A percentile compares a stretch with the other conserved stretches of the same genome.
Conservation (phyloP, 768 basidiomycete species). For the Arthromyces matolae region DNA sequence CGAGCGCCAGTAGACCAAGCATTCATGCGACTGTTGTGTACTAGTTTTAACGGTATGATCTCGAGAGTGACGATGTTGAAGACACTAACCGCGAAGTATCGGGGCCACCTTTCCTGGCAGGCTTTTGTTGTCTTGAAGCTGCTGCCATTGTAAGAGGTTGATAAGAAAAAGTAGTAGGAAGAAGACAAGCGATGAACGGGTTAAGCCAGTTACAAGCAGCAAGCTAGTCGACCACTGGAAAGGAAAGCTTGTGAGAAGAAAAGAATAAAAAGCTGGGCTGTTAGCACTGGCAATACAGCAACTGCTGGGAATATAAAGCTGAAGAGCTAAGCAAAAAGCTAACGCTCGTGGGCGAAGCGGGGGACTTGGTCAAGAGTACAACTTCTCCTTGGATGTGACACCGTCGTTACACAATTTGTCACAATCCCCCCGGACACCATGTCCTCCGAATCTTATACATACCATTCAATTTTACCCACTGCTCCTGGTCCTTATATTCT, state of each 20-base stretch:
- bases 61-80: slow-evolving; percentile 6
- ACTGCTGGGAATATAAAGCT: slow-evolving; percentile 10
- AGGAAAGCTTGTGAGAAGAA: slow-evolving; percentile 12
- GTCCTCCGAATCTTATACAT: slow-evolving; percentile 62
- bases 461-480: slow-evolving; percentile 71
- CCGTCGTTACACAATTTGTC: slow-evolving; percentile 8
- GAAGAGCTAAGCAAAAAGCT: neutral
- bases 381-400: slow-evolving; percentile 9
- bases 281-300: neutral
- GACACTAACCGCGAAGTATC: slow-evolving; percentile 50
- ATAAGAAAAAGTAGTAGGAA: slow-evolving; percentile 17
- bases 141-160: slow-evolving; percentile 51
- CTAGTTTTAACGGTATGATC: slow-evolving; percentile 30
- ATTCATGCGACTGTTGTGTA: slow-evolving; percentile 30
- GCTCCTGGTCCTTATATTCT: slow-evolving; percentile 82
- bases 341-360: slow-evolving; percentile 2
- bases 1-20: slow-evolving; percentile 65
- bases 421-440: slow-evolving; percentile 9
- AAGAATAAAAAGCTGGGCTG: slow-evolving; percentile 6
- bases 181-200: slow-evolving; percentile 33
- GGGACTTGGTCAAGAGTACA: slow-evolving; percentile 2
- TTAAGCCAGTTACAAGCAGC: slow-evolving; percentile 34
- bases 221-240: slow-evolving; percentile 29
- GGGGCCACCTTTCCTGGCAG: slow-evolving; percentile 56
- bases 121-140: slow-evolving; percentile 60